Base-by-base conservation (phyloP, 2,329 filamentous ascomycete species). In the Alternaria metachromatica region DNA sequence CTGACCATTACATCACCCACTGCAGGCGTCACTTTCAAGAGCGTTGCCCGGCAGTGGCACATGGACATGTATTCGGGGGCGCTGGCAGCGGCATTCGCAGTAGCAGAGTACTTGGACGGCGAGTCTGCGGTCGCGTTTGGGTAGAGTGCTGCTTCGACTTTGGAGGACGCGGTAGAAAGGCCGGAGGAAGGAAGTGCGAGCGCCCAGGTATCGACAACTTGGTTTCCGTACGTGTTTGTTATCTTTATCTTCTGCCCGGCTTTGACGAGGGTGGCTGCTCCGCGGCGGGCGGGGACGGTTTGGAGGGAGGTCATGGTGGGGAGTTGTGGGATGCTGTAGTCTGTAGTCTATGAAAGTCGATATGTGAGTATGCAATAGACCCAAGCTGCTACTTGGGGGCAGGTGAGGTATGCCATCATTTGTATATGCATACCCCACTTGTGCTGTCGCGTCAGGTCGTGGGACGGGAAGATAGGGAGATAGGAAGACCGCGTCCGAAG, bases 201-300 rank as follows among this genome's bases (percentile, higher is more conserved):
- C 4, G 82, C 82, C 82, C 82, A 85, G 49, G 84, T 84, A 67
- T 86, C 84, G 44, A 85, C 76, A 20, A 86, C 84, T 72, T 85
- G 84, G 55, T 83, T 82, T 55, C 84, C 84, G 60, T 81, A 72
- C 2, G 83, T 84, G 71, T 85, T 85, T 69, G 78, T 80, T 60
- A 85, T 78, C 60, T 81, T 84, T 65, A 85, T 76, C 43, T 74
- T 78, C 64, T 85, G 82, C 30, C 76, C 76, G 6, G 68, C 58
- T 18, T 67, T 67, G 46, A 84, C 69, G 15, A 74, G 55, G 15
- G 82, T 77, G 58, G 82, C 82, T 23, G 80, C 80, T 74, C 81
- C 81, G 61, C 79, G 80, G 51, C 83, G 81, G 25, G 84, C 83
- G 41, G 81, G 82, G 33, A 85, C 76, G 60, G 71, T 77, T 49